A percentile compares a stretch with the other conserved stretches of the same genome.
phyloP scores from a whole-genome alignment of 306 rosid genomes.

The Calophaca sinica region DNA sequence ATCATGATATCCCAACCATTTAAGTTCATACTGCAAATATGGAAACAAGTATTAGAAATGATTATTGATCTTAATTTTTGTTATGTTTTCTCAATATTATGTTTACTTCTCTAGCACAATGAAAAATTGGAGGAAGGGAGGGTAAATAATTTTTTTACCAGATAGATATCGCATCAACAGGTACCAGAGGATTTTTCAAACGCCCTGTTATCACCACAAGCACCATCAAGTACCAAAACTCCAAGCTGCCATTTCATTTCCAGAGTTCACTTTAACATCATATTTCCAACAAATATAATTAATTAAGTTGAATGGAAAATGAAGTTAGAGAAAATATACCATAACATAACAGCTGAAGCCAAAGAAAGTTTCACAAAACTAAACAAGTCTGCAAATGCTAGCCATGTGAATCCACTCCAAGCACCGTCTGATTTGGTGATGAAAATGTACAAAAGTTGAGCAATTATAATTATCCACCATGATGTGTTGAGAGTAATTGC shows the following conservation, averaged over 20 bases:
- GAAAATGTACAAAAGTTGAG: constrained; percentile 59
- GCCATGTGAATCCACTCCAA: constrained; percentile 80
- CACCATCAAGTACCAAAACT: constrained; percentile 88
- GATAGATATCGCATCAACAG: constrained; percentile 77
- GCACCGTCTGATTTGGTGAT: constrained; percentile 82
- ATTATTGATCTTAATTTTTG: background rate
- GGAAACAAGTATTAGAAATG: background rate
- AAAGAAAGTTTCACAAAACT: constrained; percentile 75
- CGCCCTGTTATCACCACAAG: constrained; percentile 76
- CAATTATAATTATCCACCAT: constrained; percentile 71
- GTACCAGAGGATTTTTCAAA: constrained; percentile 62
- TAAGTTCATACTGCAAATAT: constrained; percentile 69
- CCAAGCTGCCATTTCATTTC: constrained; percentile 67
- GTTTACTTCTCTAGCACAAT: background rate
- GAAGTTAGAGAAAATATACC: constrained; percentile 53
- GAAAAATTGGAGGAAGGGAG: background rate
- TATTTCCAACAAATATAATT: background rate
- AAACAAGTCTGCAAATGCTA: constrained; percentile 69
- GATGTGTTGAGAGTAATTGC: constrained; percentile 70
- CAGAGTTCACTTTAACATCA: constrained; percentile 20
- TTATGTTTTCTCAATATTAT: background rate
- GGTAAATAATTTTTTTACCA: constrained; percentile 56
- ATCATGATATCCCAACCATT: constrained; percentile 85
- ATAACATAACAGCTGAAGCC: constrained; percentile 83
- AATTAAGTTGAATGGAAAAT: background rate